Percentiles rank a stretch among this genome's conserved stretches.
These are phyloP conservation scores for Penicillium samsonianum DNA, from an alignment of 495 filamentous ascomycete genomes.

Conservation along the genomic window DNA sequence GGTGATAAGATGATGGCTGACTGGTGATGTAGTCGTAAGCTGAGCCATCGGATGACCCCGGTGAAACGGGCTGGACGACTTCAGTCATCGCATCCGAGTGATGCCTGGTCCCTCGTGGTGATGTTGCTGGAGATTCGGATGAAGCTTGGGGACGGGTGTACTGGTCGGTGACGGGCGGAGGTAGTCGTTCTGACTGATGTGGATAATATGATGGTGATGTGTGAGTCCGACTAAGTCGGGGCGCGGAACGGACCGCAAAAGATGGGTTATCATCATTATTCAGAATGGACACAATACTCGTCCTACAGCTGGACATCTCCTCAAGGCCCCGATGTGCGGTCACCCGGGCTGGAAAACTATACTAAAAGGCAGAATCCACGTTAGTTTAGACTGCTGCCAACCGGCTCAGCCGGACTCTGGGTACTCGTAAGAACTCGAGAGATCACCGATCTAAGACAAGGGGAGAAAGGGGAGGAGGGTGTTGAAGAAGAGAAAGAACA, in stretches of 20 bases:
- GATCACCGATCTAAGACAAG: constrained; percentile 12
- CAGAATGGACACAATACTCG: constrained; percentile 49
- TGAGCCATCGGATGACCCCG: constrained; percentile 43
- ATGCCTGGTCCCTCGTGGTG: constrained; percentile 30
- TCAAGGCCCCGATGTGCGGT: constrained; percentile 20
- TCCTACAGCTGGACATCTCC: constrained; percentile 40
- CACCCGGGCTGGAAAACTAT: constrained; percentile 27
- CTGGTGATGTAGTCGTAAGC: constrained; percentile 41
- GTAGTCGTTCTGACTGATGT: constrained; percentile 32
- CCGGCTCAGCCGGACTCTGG: constrained; percentile 13
- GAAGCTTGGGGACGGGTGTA: constrained; percentile 28
- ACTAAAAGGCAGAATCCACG: constrained; percentile 16
- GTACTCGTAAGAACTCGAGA: constrained; percentile 19
- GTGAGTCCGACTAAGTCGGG: constrained; percentile 35
- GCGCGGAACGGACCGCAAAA: constrained; percentile 49
- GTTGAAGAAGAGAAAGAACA: constrained; percentile 14
- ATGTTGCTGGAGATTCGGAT: constrained; percentile 31
- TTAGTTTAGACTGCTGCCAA: constrained; percentile 19
- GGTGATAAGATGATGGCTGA: constrained; percentile 30
- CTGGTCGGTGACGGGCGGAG: constrained; percentile 22
- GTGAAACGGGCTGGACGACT: constrained; percentile 33
- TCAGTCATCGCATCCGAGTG: constrained; percentile 34
- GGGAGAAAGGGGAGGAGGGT: constrained; percentile 10
- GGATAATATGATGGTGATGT: constrained; percentile 33
- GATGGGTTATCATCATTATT: constrained; percentile 54